Evolutionary conservation across 192 early-diverging fungal genomes (phyloP).

Genomic region (Coemansia sp.): DNA sequence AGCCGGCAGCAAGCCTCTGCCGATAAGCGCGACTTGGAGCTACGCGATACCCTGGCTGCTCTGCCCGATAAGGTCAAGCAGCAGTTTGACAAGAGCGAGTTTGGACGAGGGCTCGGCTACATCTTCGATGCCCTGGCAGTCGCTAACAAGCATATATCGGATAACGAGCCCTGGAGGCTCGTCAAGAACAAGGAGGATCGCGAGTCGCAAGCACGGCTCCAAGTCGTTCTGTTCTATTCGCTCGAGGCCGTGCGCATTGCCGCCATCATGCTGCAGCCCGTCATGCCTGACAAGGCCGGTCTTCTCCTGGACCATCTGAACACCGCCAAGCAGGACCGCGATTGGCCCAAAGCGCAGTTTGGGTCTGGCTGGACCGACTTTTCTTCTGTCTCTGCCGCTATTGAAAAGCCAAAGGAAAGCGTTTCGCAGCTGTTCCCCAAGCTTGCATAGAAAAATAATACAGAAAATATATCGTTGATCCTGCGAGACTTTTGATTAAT

Average conservation of each 20-base stretch:
- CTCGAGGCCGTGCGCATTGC: slow-evolving; percentile 73
- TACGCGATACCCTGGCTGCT: slow-evolving; percentile 11
- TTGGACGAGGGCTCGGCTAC: slow-evolving; percentile 57
- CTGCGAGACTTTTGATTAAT: too few relatives aligned
- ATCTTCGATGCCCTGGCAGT: slow-evolving; percentile 64
- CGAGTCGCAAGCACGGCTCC: slow-evolving; percentile 45
- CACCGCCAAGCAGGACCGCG: slow-evolving; percentile 57
- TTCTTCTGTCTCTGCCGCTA: not conserved
- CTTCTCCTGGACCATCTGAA: slow-evolving; percentile 65
- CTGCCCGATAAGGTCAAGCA: slow-evolving; percentile 27
- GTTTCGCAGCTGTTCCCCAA: slow-evolving; percentile 41
- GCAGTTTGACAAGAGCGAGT: slow-evolving; percentile 59
- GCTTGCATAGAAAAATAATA: slow-evolving; percentile 10
- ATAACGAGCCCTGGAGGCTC: slow-evolving; percentile 78
- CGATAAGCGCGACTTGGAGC: slow-evolving; percentile 2
- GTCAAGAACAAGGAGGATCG: slow-evolving; percentile 52
- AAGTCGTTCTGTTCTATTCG: slow-evolving; percentile 67
- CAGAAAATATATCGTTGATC: too few relatives aligned
- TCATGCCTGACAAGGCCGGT: slow-evolving; percentile 77
- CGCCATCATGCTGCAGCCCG: slow-evolving; percentile 72
- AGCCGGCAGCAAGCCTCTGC: not conserved
- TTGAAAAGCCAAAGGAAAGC: slow-evolving; percentile 2
- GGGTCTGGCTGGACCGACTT: slow-evolving; percentile 60
- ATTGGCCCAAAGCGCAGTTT: slow-evolving; percentile 58
- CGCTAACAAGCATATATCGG: slow-evolving; percentile 72